These are phyloP conservation scores for Daucus carota DNA, from an alignment of 129 eudicot genomes.

Conservation along the genomic window DNA sequence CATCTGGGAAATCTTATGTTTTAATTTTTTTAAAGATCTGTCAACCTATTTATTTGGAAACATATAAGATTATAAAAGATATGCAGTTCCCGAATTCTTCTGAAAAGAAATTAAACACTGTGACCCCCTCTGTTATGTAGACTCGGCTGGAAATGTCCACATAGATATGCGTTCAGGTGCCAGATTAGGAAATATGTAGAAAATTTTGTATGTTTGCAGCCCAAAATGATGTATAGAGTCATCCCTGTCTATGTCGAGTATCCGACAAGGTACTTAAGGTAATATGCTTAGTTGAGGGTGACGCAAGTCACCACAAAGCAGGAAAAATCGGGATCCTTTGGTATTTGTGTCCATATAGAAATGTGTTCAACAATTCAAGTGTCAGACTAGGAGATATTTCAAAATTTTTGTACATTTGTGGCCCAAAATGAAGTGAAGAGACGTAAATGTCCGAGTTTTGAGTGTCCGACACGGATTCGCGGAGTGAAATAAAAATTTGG, in stretches of 20 bases:
- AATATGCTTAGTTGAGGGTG: not conserved
- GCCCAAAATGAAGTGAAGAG: not conserved
- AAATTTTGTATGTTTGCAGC: not conserved
- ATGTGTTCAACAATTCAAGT: not conserved
- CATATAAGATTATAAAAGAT: not conserved
- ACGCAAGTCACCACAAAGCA: not conserved
- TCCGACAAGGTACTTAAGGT: not conserved
- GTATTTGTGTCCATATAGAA: not conserved
- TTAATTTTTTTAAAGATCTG: not conserved
- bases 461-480: not conserved
- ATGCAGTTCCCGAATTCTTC: not conserved
- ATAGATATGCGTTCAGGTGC: not conserved
- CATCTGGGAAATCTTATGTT: not conserved
- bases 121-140: not conserved
- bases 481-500: not conserved
- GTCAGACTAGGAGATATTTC: not conserved
- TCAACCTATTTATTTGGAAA: not conserved
- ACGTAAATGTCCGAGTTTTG: not conserved
- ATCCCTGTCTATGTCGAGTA: not conserved
- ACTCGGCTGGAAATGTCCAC: not conserved
- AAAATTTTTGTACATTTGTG: not conserved
- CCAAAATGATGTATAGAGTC: not conserved
- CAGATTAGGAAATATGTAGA: not conserved
- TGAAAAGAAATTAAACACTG: not conserved
- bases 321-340: not conserved